Evolutionary conservation across 768 basidiomycete species (phyloP).

Genomic region (Calocybe indica): DNA sequence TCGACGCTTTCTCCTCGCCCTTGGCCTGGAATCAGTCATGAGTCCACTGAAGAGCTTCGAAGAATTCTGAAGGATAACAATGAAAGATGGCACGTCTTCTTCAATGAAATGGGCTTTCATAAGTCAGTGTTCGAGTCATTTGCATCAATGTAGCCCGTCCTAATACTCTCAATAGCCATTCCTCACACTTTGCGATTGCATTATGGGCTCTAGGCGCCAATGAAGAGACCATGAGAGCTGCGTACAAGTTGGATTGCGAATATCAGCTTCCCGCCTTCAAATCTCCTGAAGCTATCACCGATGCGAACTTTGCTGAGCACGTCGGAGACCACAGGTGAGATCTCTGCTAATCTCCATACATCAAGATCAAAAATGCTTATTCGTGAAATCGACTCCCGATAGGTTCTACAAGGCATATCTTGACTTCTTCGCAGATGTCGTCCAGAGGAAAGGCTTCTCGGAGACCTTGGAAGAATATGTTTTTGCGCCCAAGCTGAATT

Average conservation of each 20-base stretch:
- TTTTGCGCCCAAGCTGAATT: slow-evolving; percentile 26
- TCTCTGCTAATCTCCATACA: background rate
- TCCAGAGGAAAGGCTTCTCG: slow-evolving; percentile 32
- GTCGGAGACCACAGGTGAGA: slow-evolving; percentile 50
- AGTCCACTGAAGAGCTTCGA: slow-evolving; percentile 24
- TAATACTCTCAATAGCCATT: slow-evolving; percentile 14
- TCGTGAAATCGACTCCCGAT: background rate
- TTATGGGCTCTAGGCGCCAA: slow-evolving; percentile 23
- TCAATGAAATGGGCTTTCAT: slow-evolving; percentile 44
- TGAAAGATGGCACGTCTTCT: slow-evolving; percentile 40
- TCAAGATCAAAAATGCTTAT: background rate
- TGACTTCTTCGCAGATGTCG: slow-evolving; percentile 37
- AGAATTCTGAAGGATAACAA: slow-evolving; percentile 45
- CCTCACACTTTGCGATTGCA: slow-evolving; percentile 22
- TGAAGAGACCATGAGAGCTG: slow-evolving; percentile 26
- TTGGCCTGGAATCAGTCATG: slow-evolving; percentile 29
- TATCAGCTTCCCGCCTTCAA: slow-evolving; percentile 30
- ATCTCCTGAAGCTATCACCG: slow-evolving; percentile 39
- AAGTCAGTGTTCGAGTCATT: slow-evolving; percentile 31
- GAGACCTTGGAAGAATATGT: slow-evolving; percentile 48
- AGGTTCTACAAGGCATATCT: slow-evolving; percentile 56
- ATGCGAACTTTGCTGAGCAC: slow-evolving; percentile 45
- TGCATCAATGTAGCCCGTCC: background rate
- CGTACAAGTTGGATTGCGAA: slow-evolving; percentile 26
- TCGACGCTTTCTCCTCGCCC: slow-evolving; percentile 21